phyloP scores from a whole-genome alignment of 805 yeast species.

The Candida maltosa region DNA sequence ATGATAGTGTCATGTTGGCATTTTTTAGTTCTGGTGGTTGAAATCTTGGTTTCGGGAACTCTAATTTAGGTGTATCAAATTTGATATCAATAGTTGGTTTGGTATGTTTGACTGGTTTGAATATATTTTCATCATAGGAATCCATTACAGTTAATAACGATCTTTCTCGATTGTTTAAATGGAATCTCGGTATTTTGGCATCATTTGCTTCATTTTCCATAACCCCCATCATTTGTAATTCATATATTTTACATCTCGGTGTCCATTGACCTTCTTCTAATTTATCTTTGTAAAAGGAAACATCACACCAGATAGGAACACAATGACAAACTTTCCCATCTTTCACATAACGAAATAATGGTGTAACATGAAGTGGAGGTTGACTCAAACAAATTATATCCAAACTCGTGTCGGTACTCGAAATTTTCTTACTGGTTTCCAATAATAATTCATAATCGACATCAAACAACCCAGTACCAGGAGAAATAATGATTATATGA shows the following conservation, averaged over 20 bases:
- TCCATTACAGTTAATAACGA: conserved; percentile 62
- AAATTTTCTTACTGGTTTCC: conserved; percentile 70
- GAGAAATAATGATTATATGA: conserved; percentile 84
- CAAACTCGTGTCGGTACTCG: conserved; percentile 78
- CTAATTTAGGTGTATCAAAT: not conserved
- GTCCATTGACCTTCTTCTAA: conserved; percentile 63
- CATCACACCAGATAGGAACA: conserved; percentile 94
- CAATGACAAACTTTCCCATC: conserved; percentile 59
- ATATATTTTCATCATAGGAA: conserved; percentile 60
- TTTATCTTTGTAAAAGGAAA: conserved; percentile 77
- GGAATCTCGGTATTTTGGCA: conserved; percentile 61
- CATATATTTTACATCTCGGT: conserved; percentile 93
- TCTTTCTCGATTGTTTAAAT: conserved; percentile 23
- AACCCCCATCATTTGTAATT: conserved; percentile 96
- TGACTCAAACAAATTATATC: conserved; percentile 86
- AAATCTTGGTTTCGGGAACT: conserved; percentile 2
- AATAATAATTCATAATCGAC: conserved; percentile 77
- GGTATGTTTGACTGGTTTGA: conserved; percentile 22
- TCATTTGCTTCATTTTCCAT: conserved; percentile 86
- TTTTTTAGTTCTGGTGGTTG: conserved; percentile 11
- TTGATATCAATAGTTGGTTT: not conserved
- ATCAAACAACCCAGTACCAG: conserved; percentile 92
- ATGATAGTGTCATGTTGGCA: conserved; percentile 22
- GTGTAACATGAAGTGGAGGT: conserved; percentile 91
- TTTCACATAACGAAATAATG: conserved; percentile 69